Conservation (phyloP, 495 filamentous ascomycete genomes). For the Apodospora peruviana region DNA sequence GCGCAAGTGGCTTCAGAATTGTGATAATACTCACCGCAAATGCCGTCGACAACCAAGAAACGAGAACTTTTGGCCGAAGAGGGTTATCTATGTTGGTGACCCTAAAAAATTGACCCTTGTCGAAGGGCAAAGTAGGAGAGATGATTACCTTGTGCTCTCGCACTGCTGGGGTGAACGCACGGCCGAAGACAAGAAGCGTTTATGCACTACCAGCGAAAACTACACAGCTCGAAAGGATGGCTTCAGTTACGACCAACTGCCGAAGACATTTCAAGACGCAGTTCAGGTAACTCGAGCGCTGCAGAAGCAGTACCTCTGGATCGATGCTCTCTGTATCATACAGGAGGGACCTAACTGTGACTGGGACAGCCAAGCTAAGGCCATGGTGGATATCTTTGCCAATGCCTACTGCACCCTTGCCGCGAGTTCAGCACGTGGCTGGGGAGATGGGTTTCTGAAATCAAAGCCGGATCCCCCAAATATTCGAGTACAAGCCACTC, state of each 20-base stretch:
- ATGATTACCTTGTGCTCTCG: constrained; percentile 10
- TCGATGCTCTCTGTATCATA: constrained; percentile 25
- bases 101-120: constrained; percentile 4
- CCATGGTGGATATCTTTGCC: constrained; percentile 17
- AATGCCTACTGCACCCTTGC: constrained; percentile 9
- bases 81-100: constrained; percentile 3
- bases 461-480: constrained; percentile 1
- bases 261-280: constrained; percentile 14
- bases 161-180: constrained; percentile 6
- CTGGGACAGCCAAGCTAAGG: constrained; percentile 11
- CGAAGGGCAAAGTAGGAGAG: not conserved
- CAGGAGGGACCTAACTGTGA: constrained; percentile 15
- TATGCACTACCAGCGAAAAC: constrained; percentile 5
- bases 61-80: constrained; percentile 6
- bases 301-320: constrained; percentile 19
- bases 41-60: not conserved
- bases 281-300: constrained; percentile 12
- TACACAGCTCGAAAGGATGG: constrained; percentile 1
- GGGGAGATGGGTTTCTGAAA: constrained; percentile 6
- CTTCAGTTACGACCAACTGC: constrained; percentile 8
- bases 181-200: constrained; percentile 1
- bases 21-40: not conserved
- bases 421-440: constrained; percentile 8
- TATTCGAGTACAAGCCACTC: constrained; percentile 1
- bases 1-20: constrained; percentile 5